These are phyloP conservation scores for Chaetomiaceae sp. DNA, from an alignment of 2,329 filamentous ascomycete species.

Conservation along the genomic window DNA sequence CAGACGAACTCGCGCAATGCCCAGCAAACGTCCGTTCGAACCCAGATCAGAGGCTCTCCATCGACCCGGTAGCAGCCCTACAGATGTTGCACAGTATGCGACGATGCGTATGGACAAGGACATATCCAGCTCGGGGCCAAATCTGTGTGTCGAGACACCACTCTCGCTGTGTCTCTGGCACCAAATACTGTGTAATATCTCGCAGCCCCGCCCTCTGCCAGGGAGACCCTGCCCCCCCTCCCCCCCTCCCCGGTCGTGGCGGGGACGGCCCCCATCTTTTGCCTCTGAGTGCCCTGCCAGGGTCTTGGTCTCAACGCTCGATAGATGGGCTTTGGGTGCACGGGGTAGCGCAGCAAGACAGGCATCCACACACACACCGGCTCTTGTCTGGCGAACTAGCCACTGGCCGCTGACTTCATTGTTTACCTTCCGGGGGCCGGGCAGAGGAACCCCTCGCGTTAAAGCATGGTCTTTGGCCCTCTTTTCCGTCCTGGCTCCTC, in stretches of 20 bases:
- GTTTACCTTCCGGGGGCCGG: slow-evolving; percentile 11
- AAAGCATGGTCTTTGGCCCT: slow-evolving; percentile 20
- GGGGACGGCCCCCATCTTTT: slow-evolving; percentile 14
- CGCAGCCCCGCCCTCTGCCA: not conserved
- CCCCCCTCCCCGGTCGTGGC: slow-evolving; percentile 13
- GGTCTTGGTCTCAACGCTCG: slow-evolving; percentile 7
- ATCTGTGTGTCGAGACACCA: too few species aligned
- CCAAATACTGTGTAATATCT: slow-evolving; percentile 4
- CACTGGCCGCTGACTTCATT: slow-evolving; percentile 26
- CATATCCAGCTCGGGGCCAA: too few species aligned
- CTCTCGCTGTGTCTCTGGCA: too few species aligned
- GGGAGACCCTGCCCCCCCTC: slow-evolving; percentile 5
- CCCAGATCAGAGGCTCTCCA: not conserved
- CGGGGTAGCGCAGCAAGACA: slow-evolving; percentile 3
- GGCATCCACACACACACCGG: slow-evolving; percentile 11
- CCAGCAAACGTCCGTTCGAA: too few species aligned
- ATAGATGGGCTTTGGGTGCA: slow-evolving; percentile 4
- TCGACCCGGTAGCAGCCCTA: not conserved
- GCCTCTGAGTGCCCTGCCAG: slow-evolving; percentile 17
- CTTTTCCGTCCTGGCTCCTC: slow-evolving; percentile 6
- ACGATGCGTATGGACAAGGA: too few species aligned
- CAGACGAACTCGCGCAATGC: not conserved
- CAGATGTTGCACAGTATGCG: too few species aligned
- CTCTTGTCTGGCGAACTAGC: slow-evolving; percentile 10
- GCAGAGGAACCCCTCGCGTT: slow-evolving; percentile 13